Evolutionary conservation across 306 rosid species (phyloP), one percentile per base, ranked within the genome.

Genomic region (Lagenaria siceraria): DNA sequence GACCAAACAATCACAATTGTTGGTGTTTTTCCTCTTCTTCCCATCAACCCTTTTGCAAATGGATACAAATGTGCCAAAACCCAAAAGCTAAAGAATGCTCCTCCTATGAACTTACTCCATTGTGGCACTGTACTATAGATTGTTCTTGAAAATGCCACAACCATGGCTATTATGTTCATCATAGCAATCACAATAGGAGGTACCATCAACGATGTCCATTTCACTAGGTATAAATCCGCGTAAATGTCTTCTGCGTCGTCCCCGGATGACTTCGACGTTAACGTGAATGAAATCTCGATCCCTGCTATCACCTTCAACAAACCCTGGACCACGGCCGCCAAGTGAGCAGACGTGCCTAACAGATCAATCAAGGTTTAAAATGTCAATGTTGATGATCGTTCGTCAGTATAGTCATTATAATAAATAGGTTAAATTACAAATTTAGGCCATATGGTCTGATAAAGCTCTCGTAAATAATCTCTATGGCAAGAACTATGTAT

Each of bases 41-140:
- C 90, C 90, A 87, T 87, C 80, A 87, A 75, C 53, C 90, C 88
- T 55, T 85, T 87, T 2, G 88, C 88, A 77, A 87, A 87, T 8
- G 90, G 90, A 49, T 87, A 87, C 76, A 87, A 70, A 77, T 87
- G 90, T 7, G 88, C 88, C 87, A 87, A 63, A 19, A 87, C 90
- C 90, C 88, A 87, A 65, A 85, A 87, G 79, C 87, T 83, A 38
- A 87, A 87, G 53, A 87, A 87, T 1, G 82, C 83, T 6, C 90
- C 90, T 2, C 90, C 90, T 8, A 87, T 38, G 77, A 87, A 83
- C 49, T 68, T 81, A 33, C 85, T 78, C 90, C 88, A 87, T 49
- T 81, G 84, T 31, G 85, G 85, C 35, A 58, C 54, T 13, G 54
- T 1, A 42, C 87, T 76, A n/a, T 85, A 87, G 12, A 85, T 54